A percentile compares a stretch with the other conserved stretches of the same genome.
Evolutionary conservation across 805 yeast species (phyloP).

Genomic region (Metschnikowia picachoensis): DNA sequence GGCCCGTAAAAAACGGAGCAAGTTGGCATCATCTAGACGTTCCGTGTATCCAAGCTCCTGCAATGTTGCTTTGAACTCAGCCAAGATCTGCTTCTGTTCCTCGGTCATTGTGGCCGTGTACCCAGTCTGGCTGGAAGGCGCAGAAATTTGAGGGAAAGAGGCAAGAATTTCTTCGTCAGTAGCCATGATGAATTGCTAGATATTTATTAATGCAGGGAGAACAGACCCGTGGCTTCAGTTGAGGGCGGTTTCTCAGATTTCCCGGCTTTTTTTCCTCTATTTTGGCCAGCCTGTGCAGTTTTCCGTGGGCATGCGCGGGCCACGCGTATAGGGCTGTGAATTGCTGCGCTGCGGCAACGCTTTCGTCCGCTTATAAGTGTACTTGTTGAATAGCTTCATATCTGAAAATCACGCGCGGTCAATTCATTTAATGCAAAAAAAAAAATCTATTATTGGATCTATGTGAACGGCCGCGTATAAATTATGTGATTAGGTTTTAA

Average conservation of each 20-base stretch:
- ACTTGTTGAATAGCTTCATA: too few species aligned
- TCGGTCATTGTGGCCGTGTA: slow-evolving; percentile 76
- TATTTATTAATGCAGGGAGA: not conserved
- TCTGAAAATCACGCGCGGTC: too few species aligned
- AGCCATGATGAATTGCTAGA: slow-evolving; percentile 15
- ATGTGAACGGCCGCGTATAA: too few species aligned
- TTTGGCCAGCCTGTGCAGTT: slow-evolving; percentile 9
- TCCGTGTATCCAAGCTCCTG: slow-evolving; percentile 63
- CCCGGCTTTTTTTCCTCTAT: slow-evolving; percentile 7
- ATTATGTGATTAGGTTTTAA: too few species aligned
- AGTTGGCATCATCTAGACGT: slow-evolving; percentile 82
- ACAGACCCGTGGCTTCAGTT: slow-evolving; percentile 1
- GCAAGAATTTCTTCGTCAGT: slow-evolving; percentile 39
- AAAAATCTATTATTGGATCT: too few species aligned
- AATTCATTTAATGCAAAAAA: too few species aligned
- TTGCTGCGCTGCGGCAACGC: too few species aligned
- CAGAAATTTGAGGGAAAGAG: slow-evolving; percentile 69
- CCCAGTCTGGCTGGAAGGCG: slow-evolving; percentile 64
- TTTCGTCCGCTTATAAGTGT: too few species aligned
- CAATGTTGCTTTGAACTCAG: slow-evolving; percentile 54
- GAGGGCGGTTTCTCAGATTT: slow-evolving; percentile 2
- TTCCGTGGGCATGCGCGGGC: not conserved
- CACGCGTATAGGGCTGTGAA: too few species aligned
- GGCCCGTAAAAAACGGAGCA: slow-evolving; percentile 86
- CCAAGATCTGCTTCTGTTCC: slow-evolving; percentile 59